A percentile compares a stretch with the other conserved stretches of the same genome.
Evolutionary conservation across 805 yeast genomes (phyloP).

Genomic region (Zygosaccharomyces siamensis): DNA sequence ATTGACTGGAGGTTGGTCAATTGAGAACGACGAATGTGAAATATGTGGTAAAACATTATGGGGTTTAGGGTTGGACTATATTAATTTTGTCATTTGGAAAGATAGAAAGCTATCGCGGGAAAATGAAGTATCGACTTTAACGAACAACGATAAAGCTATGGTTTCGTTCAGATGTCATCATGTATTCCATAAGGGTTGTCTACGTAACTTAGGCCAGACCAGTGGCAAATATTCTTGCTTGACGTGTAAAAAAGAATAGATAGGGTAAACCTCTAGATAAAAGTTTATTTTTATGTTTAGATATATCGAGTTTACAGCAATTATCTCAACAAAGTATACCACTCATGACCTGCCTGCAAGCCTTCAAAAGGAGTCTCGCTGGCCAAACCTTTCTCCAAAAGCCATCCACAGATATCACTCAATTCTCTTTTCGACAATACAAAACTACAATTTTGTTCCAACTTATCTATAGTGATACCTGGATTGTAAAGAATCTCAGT

Average conservation of each 20-base stretch:
- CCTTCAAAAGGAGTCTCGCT: conserved; percentile 20
- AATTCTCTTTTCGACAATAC: conserved; percentile 39
- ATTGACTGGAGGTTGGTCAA: conserved; percentile 60
- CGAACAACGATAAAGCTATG: conserved; percentile 3
- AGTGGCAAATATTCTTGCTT: conserved; percentile 20
- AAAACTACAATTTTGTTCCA: conserved; percentile 24
- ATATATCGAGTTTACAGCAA: not conserved
- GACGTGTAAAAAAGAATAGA: conserved; percentile 13
- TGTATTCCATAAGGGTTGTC: conserved; percentile 29
- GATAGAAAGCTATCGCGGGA: conserved; percentile 33
- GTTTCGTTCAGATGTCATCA: conserved; percentile 31
- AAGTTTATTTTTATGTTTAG: not conserved
- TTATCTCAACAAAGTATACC: conserved; percentile 24
- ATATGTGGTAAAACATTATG: conserved; percentile 70
- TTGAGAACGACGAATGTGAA: conserved; percentile 54
- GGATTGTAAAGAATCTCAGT: conserved; percentile 49
- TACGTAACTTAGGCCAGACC: conserved; percentile 29
- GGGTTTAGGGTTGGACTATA: conserved; percentile 56
- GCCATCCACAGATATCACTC: conserved; percentile 40
- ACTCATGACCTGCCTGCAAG: conserved; percentile 17
- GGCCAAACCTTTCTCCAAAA: conserved; percentile 35
- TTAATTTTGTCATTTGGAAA: conserved; percentile 56
- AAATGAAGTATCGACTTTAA: not conserved
- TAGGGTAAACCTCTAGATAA: not conserved
- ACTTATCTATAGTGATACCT: conserved; percentile 39